Evolutionary conservation across 2,329 filamentous ascomycete species (phyloP), one percentile per base, ranked within the genome.

Genomic region (Leptographium wingfieldii): DNA sequence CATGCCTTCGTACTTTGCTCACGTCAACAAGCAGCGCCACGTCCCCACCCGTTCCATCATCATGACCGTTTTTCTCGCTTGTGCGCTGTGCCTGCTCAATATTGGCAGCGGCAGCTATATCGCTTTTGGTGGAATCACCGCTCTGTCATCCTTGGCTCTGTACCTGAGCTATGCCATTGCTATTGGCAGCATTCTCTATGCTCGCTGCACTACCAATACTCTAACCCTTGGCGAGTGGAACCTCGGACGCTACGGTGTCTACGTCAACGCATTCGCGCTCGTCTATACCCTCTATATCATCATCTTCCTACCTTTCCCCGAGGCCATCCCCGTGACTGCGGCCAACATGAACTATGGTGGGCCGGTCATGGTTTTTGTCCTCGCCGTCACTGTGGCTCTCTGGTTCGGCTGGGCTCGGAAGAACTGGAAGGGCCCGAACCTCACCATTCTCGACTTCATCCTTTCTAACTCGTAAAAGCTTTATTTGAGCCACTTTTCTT

Each of bases 121-220:
- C 31, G 74, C 73, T 1, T 70, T 76, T 22, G 68, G 68, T 22
- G 73, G 73, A 9, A 71, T 75, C 38, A 69, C 72, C 12, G 68
- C 73, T 2, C 67, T 76, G 27, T 70, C 70, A 22, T 71, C 70
- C 5, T 19, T 65, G 19, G 60, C 59, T 2, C 56, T 64, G 22
- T 66, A 66, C 29, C 3, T 65, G 7, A 66, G 63, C 57, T 65
- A 65, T 25, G 57, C 57, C 25, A 59, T 65, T 22, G 60, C 60
- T 27, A 59, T 65, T 11, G 31, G 38, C 3, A 58, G 62, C 51
- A 58, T 60, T 16, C 54, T 65, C 1, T 59, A 63, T n/a, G 57
- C 58, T 9, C 63, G 64, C n/a, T 56, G 16, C 33, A 35, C 25
- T 5, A 56, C 58, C 14, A 48, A 57, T 16, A 1, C 59, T 3